Percentiles rank a stretch among this genome's conserved stretches.
Conservation (phyloP, 169 alveolate genomes). For the Cryptosporidium meleagridis region DNA sequence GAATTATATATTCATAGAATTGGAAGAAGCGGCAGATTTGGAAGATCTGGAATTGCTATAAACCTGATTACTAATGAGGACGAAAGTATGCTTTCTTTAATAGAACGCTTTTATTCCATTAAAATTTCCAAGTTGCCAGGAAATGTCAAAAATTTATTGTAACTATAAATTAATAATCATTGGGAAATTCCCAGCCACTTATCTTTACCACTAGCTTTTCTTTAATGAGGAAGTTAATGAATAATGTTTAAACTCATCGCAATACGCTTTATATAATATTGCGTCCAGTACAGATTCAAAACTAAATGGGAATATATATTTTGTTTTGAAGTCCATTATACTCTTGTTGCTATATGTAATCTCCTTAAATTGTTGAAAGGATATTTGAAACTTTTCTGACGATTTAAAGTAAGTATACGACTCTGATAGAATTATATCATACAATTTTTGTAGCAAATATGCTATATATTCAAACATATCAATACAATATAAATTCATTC, state of each 20-base stretch:
- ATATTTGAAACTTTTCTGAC: neutral
- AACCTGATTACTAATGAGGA: constrained; percentile 84
- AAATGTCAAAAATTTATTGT: constrained; percentile 14
- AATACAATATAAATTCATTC: constrained; percentile 31
- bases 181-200: neutral
- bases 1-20: constrained; percentile 98
- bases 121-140: constrained; percentile 42
- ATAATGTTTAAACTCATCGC: constrained; percentile 13
- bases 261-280: constrained; percentile 7
- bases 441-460: constrained; percentile 3
- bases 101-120: constrained; percentile 53
- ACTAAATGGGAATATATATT: constrained; percentile 12
- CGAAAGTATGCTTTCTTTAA: constrained; percentile 16
- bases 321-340: neutral
- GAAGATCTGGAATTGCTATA: constrained; percentile 99
- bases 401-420: neutral
- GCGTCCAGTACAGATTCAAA: constrained; percentile 16
- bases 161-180: neutral
- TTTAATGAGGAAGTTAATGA: neutral
- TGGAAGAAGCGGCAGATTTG: constrained; percentile 99
- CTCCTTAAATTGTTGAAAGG: constrained; percentile 37
- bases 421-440: constrained; percentile 8
- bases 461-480: constrained; percentile 27
- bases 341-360: neutral
- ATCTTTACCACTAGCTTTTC: neutral